Evolutionary conservation across 164 flowering plant genomes (phyloP), one percentile per base, ranked within the genome.

Genomic region (Platanus orientalis): DNA sequence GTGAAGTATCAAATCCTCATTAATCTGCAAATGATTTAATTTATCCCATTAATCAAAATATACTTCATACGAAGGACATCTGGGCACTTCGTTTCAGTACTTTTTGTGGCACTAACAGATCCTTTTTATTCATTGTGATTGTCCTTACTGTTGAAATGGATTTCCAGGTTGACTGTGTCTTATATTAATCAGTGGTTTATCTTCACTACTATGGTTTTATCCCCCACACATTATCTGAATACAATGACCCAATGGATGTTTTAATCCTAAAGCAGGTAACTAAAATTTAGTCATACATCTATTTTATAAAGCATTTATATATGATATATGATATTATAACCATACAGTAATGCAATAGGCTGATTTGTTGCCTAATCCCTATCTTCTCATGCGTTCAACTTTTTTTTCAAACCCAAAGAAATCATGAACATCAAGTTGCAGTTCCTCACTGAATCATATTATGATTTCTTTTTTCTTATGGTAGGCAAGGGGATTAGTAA

Each of bases 231-330:
- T 63, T 86, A 20, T 86, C 89, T 49, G 92, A 86, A 75, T 89
- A 86, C 65, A 83, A 78, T 71, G 92, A 86, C 61, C 92, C 92
- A 20, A 61, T 84, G 83, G 92, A 86, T 65, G 92, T 86, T 30
- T 57, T 86, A 20, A 72, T 86, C 66, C 74, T 86, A 62, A 86
- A 84, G 92, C 92, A 86, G 89, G 89, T 86, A 74, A 6, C 13
- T 42, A 7, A 36, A 36, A n/a, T n/a, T n/a, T n/a, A n/a, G n/a
- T n/a, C n/a, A n/a, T n/a, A n/a, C n/a, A n/a, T n/a, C n/a, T n/a
- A n/a, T n/a, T n/a, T n/a, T n/a, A n/a, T n/a, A n/a, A n/a, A n/a
- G n/a, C n/a, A n/a, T n/a, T n/a, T n/a, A n/a, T n/a, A n/a, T n/a
- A n/a, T n/a, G n/a, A n/a, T n/a, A n/a, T n/a, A n/a, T n/a, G n/a